Evolutionary conservation across 2,329 filamentous ascomycete genomes (phyloP), one percentile per base, ranked within the genome.

Genomic region (Aspergillus fischeri): DNA sequence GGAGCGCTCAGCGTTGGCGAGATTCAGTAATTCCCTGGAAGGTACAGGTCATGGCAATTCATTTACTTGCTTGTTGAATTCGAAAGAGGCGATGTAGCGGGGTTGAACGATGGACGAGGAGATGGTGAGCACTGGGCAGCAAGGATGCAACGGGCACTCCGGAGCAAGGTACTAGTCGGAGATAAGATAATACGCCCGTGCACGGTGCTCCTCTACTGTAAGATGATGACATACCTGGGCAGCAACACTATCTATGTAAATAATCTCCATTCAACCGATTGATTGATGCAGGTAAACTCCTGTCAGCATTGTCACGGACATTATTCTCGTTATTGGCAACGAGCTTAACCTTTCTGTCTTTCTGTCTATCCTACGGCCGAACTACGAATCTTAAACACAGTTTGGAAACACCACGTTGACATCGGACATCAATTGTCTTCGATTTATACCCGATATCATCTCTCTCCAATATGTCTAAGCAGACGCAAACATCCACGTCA

Each of bases 141-240:
- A 41, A 49, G 55, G 57, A 53, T 53, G 54, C 25, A 56, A 45
- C 11, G 49, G 44, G 49, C 25, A 24, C 57, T 59, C 54, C 54
- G 59, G 55, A 57, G 55, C 55, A 62, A 38, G 52, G 57, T 21
- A 58, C 24, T n/a, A n/a, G 20, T 55, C 66, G 65, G 67, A 66
- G 67, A 69, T 69, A 69, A 69, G 67, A 69, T 68, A 69, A 63
- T 66, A 63, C 65, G 61, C 61, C 56, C 60, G 58, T 48, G 50
- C 28, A 35, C 24, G 5, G 10, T 28, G 53, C 20, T 42, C 29
- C 42, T 45, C 42, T 45, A 1, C 42, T 24, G 21, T 20, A 20
- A 24, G 21, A 24, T 24, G 42, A 20, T 35, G 32, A 38, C 32
- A 38, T 38, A 17, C 32, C 32, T 5, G 32, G 14, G 14, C 14